Evolutionary conservation across 2,329 filamentous ascomycete species (phyloP).

Genomic region (Huntiella savannae): DNA sequence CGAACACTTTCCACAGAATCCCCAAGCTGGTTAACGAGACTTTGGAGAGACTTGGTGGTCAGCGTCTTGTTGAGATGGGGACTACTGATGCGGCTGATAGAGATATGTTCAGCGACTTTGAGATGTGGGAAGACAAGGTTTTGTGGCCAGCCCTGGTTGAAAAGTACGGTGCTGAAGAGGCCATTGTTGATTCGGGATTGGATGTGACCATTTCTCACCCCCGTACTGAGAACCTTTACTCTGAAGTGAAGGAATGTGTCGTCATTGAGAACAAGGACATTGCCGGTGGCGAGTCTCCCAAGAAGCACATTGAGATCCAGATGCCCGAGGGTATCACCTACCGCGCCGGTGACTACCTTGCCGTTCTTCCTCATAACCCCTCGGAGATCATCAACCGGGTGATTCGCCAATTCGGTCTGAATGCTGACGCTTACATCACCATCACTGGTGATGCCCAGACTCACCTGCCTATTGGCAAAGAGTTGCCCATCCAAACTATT

Average conservation of each 20-base stretch:
- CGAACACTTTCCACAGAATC: constrained; percentile 45
- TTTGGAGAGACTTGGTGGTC: constrained; percentile 22
- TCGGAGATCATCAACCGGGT: constrained; percentile 40
- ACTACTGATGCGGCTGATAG: constrained; percentile 40
- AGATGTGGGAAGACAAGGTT: constrained; percentile 43
- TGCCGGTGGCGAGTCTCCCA: constrained; percentile 31
- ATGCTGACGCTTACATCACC: constrained; percentile 48
- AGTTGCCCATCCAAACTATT: constrained; percentile 42
- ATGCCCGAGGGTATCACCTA: constrained; percentile 49
- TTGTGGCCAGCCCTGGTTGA: constrained; percentile 31
- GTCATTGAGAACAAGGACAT: constrained; percentile 35
- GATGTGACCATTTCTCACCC: constrained; percentile 32
- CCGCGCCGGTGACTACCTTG: constrained; percentile 57
- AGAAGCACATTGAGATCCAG: constrained; percentile 47
- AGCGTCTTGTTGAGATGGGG: constrained; percentile 27
- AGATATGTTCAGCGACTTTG: constrained; percentile 49
- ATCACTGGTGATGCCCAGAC: constrained; percentile 34
- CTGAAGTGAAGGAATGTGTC: constrained; percentile 41
- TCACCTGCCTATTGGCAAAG: constrained; percentile 32
- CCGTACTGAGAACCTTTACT: constrained; percentile 37
- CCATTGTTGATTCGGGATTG: constrained; percentile 15
- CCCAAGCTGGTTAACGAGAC: constrained; percentile 41
- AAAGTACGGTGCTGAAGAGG: constrained; percentile 28
- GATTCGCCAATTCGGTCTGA: constrained; percentile 44
- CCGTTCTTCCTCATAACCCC: constrained; percentile 53